phyloP scores from a whole-genome alignment of 2,329 filamentous ascomycete species.

The Trichoderma sp. region DNA sequence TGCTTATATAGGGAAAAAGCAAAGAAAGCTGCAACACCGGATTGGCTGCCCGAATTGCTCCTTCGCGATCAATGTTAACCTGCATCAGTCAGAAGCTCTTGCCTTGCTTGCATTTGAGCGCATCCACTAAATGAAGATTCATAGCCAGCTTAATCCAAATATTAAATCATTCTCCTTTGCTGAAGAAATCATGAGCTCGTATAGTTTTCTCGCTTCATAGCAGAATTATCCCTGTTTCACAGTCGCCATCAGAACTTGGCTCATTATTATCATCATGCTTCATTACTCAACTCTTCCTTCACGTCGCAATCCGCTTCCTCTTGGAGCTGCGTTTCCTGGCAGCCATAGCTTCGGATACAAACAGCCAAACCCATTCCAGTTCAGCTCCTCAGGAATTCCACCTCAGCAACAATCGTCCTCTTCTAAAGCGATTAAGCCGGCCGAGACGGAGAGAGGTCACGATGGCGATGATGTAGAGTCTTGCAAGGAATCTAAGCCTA shows the following conservation, averaged over 20 bases:
- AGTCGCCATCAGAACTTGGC: background rate
- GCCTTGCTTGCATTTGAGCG: background rate
- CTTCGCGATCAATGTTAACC: background rate
- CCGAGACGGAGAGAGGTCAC: background rate
- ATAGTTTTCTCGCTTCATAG: background rate
- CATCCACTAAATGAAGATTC: background rate
- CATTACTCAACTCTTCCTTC: conserved; percentile 31
- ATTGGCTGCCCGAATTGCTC: background rate
- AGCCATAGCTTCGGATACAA: conserved; percentile 20
- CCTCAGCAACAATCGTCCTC: background rate
- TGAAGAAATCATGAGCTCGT: background rate
- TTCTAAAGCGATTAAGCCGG: background rate
- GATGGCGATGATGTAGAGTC: conserved; percentile 22
- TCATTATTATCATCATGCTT: conserved; percentile 31
- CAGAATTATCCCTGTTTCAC: background rate
- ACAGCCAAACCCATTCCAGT: background rate
- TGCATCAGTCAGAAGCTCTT: background rate
- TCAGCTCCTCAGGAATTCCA: background rate
- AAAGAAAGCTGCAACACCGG: background rate
- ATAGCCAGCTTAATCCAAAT: background rate
- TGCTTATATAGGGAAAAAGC: background rate
- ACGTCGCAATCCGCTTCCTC: conserved; percentile 24
- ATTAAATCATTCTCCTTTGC: background rate
- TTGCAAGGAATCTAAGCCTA: conserved; percentile 7
- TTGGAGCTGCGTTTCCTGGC: background rate